These are phyloP conservation scores for Aureococcus anophagefferens DNA, from an alignment of 108 stramenopile genomes.

Conservation along the genomic window DNA sequence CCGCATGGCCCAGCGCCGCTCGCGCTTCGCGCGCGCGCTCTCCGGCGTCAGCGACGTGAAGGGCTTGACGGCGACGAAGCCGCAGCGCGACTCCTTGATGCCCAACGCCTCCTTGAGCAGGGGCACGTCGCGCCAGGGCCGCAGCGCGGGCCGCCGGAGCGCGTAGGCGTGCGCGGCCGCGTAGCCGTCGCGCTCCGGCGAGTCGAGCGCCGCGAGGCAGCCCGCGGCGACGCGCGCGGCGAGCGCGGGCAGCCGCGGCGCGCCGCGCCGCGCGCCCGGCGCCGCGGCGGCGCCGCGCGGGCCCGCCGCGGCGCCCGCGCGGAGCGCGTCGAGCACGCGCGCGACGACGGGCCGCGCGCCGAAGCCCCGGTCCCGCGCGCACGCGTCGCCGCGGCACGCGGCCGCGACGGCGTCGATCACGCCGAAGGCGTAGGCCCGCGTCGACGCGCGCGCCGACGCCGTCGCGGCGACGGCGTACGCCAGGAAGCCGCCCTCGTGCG, in stretches of 20 bases:
- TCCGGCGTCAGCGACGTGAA: neutral
- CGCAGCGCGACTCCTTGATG: no score
- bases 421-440: neutral
- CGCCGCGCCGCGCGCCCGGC: neutral
- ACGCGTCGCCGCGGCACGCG: no score
- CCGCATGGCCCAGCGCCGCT: no score
- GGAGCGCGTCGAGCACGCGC: no score
- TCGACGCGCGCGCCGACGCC: neutral
- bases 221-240: neutral
- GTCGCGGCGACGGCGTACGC: no score
- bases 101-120: no score
- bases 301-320: no score
- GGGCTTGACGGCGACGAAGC: neutral
- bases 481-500: neutral
- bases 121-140: neutral
- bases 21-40: neutral
- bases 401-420: no score
- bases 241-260: neutral
- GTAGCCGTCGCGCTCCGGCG: neutral
- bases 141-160: neutral
- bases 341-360: no score
- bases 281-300: no score
- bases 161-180: neutral
- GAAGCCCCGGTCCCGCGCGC: no score
- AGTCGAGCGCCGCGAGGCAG: neutral